A percentile compares a stretch with the other conserved stretches of the same genome.
These are phyloP conservation scores for Simmondsia chinensis DNA, from an alignment of 148 eudicot genomes.

Conservation along the genomic window DNA sequence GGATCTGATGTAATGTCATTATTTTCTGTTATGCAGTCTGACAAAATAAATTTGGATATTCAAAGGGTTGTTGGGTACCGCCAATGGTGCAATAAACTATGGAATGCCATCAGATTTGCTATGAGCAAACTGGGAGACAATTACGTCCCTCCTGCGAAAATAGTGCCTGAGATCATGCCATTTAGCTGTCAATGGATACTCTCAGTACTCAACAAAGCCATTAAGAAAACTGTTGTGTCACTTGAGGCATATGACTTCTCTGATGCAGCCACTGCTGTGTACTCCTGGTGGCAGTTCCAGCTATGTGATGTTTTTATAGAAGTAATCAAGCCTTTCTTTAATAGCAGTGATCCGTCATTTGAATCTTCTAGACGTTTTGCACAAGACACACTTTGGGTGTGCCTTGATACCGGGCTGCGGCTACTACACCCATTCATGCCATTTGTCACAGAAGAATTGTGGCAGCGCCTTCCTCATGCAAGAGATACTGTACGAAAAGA, in stretches of 20 bases:
- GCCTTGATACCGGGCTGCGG: conserved; percentile 78
- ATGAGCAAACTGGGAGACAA: conserved; percentile 81
- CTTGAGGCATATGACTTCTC: conserved; percentile 75
- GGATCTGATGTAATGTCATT: conserved; percentile 6
- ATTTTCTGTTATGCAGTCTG: conserved; percentile 44
- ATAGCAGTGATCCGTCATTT: conserved; percentile 31
- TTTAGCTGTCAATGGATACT: conserved; percentile 93
- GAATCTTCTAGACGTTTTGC: conserved; percentile 51
- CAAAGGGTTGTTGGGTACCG: conserved; percentile 91
- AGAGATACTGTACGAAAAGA: conserved; percentile 46
- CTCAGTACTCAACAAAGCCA: conserved; percentile 73
- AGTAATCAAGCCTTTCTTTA: conserved; percentile 75
- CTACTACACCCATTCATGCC: conserved; percentile 98
- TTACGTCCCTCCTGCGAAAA: conserved; percentile 55
- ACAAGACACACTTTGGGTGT: conserved; percentile 72
- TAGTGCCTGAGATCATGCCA: conserved; percentile 49
- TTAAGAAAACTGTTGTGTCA: conserved; percentile 53
- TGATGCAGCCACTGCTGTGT: conserved; percentile 83
- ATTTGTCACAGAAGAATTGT: conserved; percentile 83
- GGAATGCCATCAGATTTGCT: conserved; percentile 93
- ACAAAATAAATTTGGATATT: conserved; percentile 89
- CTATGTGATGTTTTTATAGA: conserved; percentile 88
- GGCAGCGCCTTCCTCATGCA: conserved; percentile 93
- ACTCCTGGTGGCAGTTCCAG: conserved; percentile 92
- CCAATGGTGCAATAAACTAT: conserved; percentile 93